Evolutionary conservation across 345 rosid species (phyloP).

Genomic region (Leavenworthia alabamica): DNA sequence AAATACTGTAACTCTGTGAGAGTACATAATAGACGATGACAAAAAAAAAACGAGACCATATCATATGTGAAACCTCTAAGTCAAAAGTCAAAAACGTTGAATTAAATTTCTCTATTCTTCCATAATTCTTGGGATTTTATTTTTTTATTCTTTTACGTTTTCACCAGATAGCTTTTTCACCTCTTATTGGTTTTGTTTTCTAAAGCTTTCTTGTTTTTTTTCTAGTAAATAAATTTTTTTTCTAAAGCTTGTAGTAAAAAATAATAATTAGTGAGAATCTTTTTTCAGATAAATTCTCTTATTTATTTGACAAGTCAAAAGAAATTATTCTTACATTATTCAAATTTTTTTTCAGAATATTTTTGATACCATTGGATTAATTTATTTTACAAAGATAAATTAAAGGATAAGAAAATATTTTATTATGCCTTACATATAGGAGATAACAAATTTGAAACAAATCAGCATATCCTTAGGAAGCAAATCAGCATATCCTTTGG

Average conservation of each 20-base stretch:
- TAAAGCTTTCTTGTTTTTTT: neutral
- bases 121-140: slow-evolving; percentile 14
- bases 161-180: neutral
- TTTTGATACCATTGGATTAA: neutral
- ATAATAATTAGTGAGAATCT: neutral
- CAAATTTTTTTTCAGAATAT: too few relatives aligned
- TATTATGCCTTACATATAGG: neutral
- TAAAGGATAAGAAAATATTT: neutral
- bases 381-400: neutral
- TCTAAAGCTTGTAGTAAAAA: neutral
- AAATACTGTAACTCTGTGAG: neutral
- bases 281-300: neutral
- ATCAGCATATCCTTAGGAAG: slow-evolving; percentile 24
- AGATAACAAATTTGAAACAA: slow-evolving; percentile 1
- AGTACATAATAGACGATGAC: slow-evolving; percentile 3
- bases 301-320: neutral
- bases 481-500: slow-evolving; percentile 30
- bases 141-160: slow-evolving; percentile 6
- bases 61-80: slow-evolving; percentile 17
- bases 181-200: neutral
- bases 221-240: neutral
- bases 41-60: neutral
- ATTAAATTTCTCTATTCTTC: slow-evolving; percentile 10
- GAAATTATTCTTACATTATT: neutral
- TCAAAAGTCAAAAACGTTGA: slow-evolving; percentile 2